Evolutionary conservation across 140 eudicot genomes (phyloP).

Genomic region (Stevia rebaudiana): DNA sequence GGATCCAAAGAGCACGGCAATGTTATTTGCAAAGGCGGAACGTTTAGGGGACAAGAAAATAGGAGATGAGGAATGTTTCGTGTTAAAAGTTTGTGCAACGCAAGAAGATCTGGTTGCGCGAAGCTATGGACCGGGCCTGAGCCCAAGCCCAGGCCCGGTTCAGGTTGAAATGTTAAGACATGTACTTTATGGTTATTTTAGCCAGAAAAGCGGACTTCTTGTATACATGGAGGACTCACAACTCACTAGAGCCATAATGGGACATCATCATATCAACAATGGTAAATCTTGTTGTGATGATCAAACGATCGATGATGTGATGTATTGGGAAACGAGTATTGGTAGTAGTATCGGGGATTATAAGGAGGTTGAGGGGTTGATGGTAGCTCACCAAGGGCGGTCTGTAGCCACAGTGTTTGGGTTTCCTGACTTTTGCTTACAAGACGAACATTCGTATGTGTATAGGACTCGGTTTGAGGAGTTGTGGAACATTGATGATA

Average conservation of each 20-base stretch:
- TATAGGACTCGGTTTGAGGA: conserved; percentile 64
- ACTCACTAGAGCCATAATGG: conserved; percentile 39
- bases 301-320: conserved; percentile 17
- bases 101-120: conserved; percentile 41
- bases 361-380: conserved; percentile 48
- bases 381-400: conserved; percentile 60
- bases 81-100: conserved; percentile 49
- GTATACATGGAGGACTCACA: conserved; percentile 67
- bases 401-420: conserved; percentile 56
- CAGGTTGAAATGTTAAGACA: conserved; percentile 56
- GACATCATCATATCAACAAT: background rate
- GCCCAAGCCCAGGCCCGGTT: background rate
- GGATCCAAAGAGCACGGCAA: conserved; percentile 55
- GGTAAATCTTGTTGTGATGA: conserved; percentile 2
- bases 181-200: conserved; percentile 64
- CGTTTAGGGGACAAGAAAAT: conserved; percentile 54
- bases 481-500: conserved; percentile 54
- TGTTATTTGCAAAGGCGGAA: conserved; percentile 47
- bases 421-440: conserved; percentile 45
- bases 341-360: conserved; percentile 62
- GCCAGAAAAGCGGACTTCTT: conserved; percentile 65
- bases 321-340: conserved; percentile 72
- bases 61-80: conserved; percentile 63
- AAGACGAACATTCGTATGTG: conserved; percentile 25
- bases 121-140: conserved; percentile 36